Base-by-base conservation (phyloP, 805 yeast genomes). In the Debaryomyces tyrocola region DNA sequence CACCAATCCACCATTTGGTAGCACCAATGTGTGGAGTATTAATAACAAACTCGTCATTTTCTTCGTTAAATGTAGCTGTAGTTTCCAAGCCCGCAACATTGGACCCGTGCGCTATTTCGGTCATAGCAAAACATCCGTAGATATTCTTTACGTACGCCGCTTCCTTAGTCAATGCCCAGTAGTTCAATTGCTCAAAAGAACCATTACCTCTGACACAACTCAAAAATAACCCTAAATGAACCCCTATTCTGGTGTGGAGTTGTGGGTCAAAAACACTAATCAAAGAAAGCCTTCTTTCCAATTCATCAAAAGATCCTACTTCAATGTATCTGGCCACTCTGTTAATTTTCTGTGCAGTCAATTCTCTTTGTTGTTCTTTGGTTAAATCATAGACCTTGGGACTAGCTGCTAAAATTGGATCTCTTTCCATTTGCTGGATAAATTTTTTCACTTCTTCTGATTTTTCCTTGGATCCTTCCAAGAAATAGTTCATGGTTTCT, bases 1-100 rank as follows among this genome's bases (percentile, higher is more conserved):
- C 97, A 39, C 96, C 96, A 56, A 90, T 90, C 97, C 97, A 90
- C 96, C 96, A 90, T 64, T 90, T 90, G 24, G 96, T 90, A 37
- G 97, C 96, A 27, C 92, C 90, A 41, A 86, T 62, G 62, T 89
- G 86, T 1, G 97, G 97, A 6, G 97, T 90, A 62, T 87, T 79
- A 58, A 90, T 81, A 46, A 77, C 61, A 59, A 90, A 86, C 51
- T 82, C 81, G 55, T 87, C 86, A 20, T 74, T 75, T 11, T 67
- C 67, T n/a, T 71, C 70, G 61, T 87, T 83, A 62, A 76, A 90
- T 15, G 85, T 84, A 11, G 96, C 96, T 12, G 90, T 85, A 18
- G 96, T 90, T 66, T 90, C 95, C 47, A 89, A 73, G 24, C 86
- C 92, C 2, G 96, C 96, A 37, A 90, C 96, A 63, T 90, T 90